phyloP scores from a whole-genome alignment of 345 rosid species.

The Bruguiera gymnorhiza region DNA sequence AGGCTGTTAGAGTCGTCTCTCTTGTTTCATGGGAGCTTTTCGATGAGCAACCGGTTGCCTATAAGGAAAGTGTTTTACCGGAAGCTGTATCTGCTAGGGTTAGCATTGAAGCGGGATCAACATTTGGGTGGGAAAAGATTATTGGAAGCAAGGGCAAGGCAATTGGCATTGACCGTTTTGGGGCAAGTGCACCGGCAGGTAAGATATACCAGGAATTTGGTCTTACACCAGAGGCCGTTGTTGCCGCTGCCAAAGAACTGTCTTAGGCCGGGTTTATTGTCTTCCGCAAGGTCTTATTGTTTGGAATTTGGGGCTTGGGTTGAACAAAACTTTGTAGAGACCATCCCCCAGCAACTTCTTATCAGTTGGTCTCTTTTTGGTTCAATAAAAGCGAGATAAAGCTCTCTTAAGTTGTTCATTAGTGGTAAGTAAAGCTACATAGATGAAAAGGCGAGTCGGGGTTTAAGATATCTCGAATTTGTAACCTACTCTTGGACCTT shows the following conservation, averaged over 20 bases:
- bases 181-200: conserved; percentile 94
- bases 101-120: conserved; percentile 87
- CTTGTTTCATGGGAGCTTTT: conserved; percentile 90
- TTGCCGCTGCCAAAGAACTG: conserved; percentile 68
- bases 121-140: conserved; percentile 86
- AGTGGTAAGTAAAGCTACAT: conserved; percentile 23
- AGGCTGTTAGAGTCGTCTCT: conserved; percentile 88
- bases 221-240: conserved; percentile 62
- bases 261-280: conserved; percentile 24
- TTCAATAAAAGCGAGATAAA: conserved; percentile 31
- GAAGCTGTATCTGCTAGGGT: conserved; percentile 72
- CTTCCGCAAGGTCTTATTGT: background rate
- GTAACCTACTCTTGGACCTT: conserved; percentile 15
- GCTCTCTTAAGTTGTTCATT: conserved; percentile 24
- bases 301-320: conserved; percentile 14
- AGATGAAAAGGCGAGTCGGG: conserved; percentile 16
- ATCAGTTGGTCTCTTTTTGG: conserved; percentile 21
- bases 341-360: conserved; percentile 15
- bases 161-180: conserved; percentile 74
- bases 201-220: conserved; percentile 83
- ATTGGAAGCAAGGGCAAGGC: conserved; percentile 76
- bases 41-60: conserved; percentile 65
- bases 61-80: conserved; percentile 90
- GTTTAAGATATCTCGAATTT: conserved; percentile 18
- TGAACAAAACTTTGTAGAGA: conserved; percentile 16